A percentile compares a stretch with the other conserved stretches of the same genome.
These are phyloP conservation scores for Amanita rimosa DNA, from an alignment of 768 basidiomycete species.

Conservation along the genomic window DNA sequence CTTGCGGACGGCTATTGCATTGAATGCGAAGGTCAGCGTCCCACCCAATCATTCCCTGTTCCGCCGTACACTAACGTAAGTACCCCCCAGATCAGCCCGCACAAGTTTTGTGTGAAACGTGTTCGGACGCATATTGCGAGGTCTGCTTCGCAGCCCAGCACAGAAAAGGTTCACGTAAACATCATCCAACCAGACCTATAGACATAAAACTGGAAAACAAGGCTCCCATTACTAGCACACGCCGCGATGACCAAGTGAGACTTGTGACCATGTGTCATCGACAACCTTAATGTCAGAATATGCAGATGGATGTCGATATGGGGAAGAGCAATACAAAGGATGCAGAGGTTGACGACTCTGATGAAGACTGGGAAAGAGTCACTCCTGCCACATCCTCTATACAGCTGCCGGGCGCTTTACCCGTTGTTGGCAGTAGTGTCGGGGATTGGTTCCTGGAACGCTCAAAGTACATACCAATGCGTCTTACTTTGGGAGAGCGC, in stretches of 20 bases:
- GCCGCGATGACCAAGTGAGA: constrained; percentile 20
- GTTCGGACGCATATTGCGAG: constrained; percentile 67
- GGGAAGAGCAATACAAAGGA: constrained; percentile 19
- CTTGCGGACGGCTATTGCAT: constrained; percentile 60
- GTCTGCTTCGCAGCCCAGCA: constrained; percentile 84
- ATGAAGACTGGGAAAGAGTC: constrained; percentile 33
- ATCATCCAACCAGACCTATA: constrained; percentile 44
- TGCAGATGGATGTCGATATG: constrained; percentile 38
- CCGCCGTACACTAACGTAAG: constrained; percentile 6
- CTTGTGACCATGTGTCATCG: neutral
- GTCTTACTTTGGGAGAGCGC: constrained; percentile 63
- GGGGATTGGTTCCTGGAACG: constrained; percentile 85
- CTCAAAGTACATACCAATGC: constrained; percentile 70
- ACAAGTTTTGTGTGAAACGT: constrained; percentile 59
- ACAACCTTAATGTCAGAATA: neutral
- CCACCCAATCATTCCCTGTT: neutral
- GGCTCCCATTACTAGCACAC: constrained; percentile 12
- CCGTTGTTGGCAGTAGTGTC: constrained; percentile 45
- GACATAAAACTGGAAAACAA: constrained; percentile 15
- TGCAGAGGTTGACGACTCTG: constrained; percentile 19
- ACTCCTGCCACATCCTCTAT: constrained; percentile 15
- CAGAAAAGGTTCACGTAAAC: constrained; percentile 67
- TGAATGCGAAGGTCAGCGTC: constrained; percentile 69
- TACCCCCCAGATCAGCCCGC: constrained; percentile 65
- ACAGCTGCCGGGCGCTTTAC: constrained; percentile 42